A percentile compares a stretch with the other conserved stretches of the same genome.
Evolutionary conservation across 2,329 filamentous ascomycete species (phyloP).

Genomic region (Zasmidium angulare): DNA sequence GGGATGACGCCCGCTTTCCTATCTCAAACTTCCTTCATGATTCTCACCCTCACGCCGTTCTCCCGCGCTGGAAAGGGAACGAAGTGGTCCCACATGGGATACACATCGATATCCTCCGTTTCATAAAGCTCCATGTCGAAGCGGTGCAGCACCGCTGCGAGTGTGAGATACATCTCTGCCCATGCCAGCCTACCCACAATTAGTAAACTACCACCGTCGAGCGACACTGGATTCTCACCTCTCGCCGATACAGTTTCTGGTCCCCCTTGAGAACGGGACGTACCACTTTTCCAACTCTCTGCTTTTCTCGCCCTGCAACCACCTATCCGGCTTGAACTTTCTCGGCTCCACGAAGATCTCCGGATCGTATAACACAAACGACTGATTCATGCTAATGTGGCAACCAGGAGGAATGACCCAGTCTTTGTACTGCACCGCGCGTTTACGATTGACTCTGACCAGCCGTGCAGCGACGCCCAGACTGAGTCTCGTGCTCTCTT

Average conservation of each 20-base stretch:
- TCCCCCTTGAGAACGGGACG: background rate
- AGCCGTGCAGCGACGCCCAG: conserved; percentile 20
- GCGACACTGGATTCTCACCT: background rate
- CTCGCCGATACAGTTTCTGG: background rate
- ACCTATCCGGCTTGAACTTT: conserved; percentile 45
- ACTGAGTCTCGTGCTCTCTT: conserved; percentile 26
- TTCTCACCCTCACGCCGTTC: background rate
- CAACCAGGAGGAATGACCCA: conserved; percentile 21
- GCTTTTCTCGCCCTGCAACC: conserved; percentile 33
- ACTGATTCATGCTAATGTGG: conserved; percentile 30
- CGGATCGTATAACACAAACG: conserved; percentile 33
- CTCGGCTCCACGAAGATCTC: conserved; percentile 34
- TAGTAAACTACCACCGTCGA: background rate
- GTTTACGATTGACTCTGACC: conserved; percentile 21
- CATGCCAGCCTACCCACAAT: conserved; percentile 13
- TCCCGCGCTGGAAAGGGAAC: background rate
- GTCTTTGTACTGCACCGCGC: conserved; percentile 13
- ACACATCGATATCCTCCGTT: conserved; percentile 9
- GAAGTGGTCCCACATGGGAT: background rate
- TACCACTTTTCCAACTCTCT: background rate
- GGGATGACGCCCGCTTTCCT: background rate
- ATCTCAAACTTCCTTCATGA: background rate
- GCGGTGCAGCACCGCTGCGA: conserved; percentile 6
- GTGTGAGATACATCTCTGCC: conserved; percentile 18
- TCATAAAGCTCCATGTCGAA: conserved; percentile 17